phyloP scores from a whole-genome alignment of 257 asterid genomes.

The Parsonsia alboflavescens region DNA sequence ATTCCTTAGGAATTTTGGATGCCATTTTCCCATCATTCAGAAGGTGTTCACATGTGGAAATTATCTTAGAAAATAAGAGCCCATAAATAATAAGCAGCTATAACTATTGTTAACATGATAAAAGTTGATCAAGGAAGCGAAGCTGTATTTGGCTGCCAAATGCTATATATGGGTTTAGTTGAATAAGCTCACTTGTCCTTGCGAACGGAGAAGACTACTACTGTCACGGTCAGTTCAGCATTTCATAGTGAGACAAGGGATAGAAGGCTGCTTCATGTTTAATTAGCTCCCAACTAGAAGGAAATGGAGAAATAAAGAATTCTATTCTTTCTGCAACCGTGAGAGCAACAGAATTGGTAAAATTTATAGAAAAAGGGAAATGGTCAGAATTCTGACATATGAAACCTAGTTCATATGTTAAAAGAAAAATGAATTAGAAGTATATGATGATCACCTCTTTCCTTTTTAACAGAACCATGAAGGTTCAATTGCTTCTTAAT shows the following conservation, averaged over 20 bases:
- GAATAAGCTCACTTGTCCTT: background rate
- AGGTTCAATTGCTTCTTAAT: background rate
- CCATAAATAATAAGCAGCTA: background rate
- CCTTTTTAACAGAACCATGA: slow-evolving; percentile 2
- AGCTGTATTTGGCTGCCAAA: background rate
- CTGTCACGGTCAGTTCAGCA: background rate
- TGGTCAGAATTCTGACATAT: too few relatives aligned
- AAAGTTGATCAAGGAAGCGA: background rate
- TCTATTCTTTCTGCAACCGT: background rate
- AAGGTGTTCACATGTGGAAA: background rate
- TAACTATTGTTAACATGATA: background rate
- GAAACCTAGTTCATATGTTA: background rate
- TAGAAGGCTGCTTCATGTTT: background rate
- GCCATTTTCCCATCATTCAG: background rate
- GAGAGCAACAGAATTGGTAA: background rate
- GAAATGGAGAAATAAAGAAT: background rate
- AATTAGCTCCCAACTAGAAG: background rate
- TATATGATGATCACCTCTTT: background rate
- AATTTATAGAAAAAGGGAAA: background rate
- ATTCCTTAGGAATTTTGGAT: background rate
- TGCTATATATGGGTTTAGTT: background rate
- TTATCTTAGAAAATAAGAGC: background rate
- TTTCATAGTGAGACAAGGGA: background rate
- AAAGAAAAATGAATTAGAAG: background rate
- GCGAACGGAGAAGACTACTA: background rate